Conservation (phyloP, 192 early-diverging fungal species). For the Coemansia guatemalensis region DNA sequence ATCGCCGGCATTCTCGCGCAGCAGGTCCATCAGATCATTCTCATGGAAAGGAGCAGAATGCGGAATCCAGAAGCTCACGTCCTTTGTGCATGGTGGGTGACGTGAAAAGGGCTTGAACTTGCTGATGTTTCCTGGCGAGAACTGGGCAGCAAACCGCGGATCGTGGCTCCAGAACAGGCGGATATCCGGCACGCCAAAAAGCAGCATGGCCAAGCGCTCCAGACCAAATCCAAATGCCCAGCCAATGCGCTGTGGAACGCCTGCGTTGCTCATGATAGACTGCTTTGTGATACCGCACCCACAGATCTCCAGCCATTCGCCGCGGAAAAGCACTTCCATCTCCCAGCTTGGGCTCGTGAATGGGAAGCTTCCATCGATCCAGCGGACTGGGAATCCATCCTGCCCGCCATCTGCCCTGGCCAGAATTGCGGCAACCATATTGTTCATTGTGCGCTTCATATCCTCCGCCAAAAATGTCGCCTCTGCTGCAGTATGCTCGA, state of each 20-base stretch:
- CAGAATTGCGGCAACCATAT: slow-evolving; percentile 76
- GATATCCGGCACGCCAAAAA: slow-evolving; percentile 95
- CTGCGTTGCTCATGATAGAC: slow-evolving; percentile 69
- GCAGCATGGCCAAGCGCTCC: slow-evolving; percentile 93
- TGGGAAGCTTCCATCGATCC: slow-evolving; percentile 94
- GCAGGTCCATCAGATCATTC: slow-evolving; percentile 91
- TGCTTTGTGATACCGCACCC: slow-evolving; percentile 95
- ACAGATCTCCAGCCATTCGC: slow-evolving; percentile 91
- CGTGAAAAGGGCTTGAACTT: slow-evolving; percentile 87
- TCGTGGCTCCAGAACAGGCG: slow-evolving; percentile 95
- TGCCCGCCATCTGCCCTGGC: slow-evolving; percentile 34
- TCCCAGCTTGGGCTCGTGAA: slow-evolving; percentile 97
- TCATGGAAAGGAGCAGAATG: slow-evolving; percentile 68
- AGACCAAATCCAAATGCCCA: slow-evolving; percentile 99
- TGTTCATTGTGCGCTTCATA: slow-evolving; percentile 81
- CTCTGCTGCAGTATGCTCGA: slow-evolving; percentile 62
- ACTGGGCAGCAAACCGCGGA: slow-evolving; percentile 83
- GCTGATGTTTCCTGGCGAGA: slow-evolving; percentile 64
- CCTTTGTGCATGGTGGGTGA: slow-evolving; percentile 90
- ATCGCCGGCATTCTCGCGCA: slow-evolving; percentile 90
- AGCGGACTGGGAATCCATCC: slow-evolving; percentile 73
- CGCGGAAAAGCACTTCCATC: slow-evolving; percentile 91
- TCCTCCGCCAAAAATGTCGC: slow-evolving; percentile 61
- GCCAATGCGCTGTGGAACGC: slow-evolving; percentile 73
- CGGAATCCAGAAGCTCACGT: slow-evolving; percentile 90